Percentiles rank a stretch among this genome's conserved stretches.
phyloP scores from a whole-genome alignment of 1,284 basidiomycete species.

The Ceratobasidium sp. region DNA sequence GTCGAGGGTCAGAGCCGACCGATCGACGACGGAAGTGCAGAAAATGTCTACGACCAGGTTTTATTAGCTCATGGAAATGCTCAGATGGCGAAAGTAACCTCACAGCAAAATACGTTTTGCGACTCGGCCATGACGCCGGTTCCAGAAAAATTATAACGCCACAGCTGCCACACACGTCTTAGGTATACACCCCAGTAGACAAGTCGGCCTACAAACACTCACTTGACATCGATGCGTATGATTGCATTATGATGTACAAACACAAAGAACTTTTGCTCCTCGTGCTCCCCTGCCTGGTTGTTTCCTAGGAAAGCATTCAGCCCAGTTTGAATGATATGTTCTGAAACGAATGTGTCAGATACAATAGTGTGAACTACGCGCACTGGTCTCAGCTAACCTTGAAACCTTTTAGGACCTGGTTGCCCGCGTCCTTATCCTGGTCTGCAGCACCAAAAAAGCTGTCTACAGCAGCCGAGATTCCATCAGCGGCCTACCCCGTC shows the following conservation, averaged over 20 bases:
- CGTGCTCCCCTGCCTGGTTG: slow-evolving; percentile 31
- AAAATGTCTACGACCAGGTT: slow-evolving; percentile 36
- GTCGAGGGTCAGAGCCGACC: slow-evolving; percentile 25
- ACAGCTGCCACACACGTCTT: slow-evolving; percentile 20
- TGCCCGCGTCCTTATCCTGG: neutral
- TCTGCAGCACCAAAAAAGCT: slow-evolving; percentile 30
- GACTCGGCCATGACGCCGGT: slow-evolving; percentile 17
- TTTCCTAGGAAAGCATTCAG: slow-evolving; percentile 37
- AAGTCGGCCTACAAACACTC: slow-evolving; percentile 7
- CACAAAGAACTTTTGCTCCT: slow-evolving; percentile 38
- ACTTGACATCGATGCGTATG: slow-evolving; percentile 39
- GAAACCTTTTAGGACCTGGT: slow-evolving; percentile 21
- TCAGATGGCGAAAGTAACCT: neutral
- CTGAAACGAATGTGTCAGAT: neutral
- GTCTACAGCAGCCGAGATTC: slow-evolving; percentile 30
- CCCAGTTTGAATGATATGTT: slow-evolving; percentile 2
- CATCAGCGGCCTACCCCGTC: slow-evolving; percentile 10
- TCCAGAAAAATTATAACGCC: slow-evolving; percentile 39
- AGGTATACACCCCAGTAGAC: neutral
- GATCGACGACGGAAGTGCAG: slow-evolving; percentile 38
- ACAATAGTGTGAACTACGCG: too few species aligned
- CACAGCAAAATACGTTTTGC: slow-evolving; percentile 37
- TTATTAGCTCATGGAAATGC: neutral
- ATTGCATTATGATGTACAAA: slow-evolving; percentile 40
- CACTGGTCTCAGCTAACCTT: slow-evolving; percentile 21